Base-by-base conservation (phyloP, 2,329 filamentous ascomycete genomes). In the Colletotrichum sansevieriae region DNA sequence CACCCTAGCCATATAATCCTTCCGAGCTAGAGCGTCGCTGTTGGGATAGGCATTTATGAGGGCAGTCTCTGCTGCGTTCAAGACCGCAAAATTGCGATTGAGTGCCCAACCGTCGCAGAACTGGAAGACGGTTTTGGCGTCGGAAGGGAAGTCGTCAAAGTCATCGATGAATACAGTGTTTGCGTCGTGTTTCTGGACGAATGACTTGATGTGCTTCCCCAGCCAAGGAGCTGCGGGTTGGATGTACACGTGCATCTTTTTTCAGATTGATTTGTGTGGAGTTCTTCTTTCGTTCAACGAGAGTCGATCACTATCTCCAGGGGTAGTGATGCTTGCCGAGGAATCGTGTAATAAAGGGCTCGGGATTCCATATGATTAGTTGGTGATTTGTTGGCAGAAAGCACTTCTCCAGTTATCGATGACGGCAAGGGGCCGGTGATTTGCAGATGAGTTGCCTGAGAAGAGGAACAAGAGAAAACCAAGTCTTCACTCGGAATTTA, bases 41-140 rank as follows among this genome's bases (percentile, higher is more conserved):
- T 75, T 80, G 15, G 79, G 79, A 29, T 81, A 81, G 0, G 78
- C 78, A 49, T 81, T 81, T 66, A 81, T 77, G 9, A 81, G 73
- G 3, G 72, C 76, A 11, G 47, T 72, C 2, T 72, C 71, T 0
- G 75, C 72, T 2, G 63, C 71, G 61, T 80, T 81, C 18, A 79
- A 37, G 2, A 75, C 60, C 7, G 75, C 72, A 51, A 81, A 81
- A 63, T 81, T 75, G 18, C 70, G 70, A 25, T 76, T 78, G 3
- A 81, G 68, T 13, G 73, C 74, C 75, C 76, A 79, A 6, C 79
- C 79, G 39, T 80, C 75, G 44, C 78, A 78, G 33, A 74, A 74
- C 41, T 81, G 78, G 18, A 80, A 77, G 1, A 76, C 68, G 0
- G 59, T 70, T 18, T 20, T 22, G 1, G 72, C 72, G 11, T 73